phyloP scores from a whole-genome alignment of 352 stramenopile genomes.

The Discostella stelligera region DNA sequence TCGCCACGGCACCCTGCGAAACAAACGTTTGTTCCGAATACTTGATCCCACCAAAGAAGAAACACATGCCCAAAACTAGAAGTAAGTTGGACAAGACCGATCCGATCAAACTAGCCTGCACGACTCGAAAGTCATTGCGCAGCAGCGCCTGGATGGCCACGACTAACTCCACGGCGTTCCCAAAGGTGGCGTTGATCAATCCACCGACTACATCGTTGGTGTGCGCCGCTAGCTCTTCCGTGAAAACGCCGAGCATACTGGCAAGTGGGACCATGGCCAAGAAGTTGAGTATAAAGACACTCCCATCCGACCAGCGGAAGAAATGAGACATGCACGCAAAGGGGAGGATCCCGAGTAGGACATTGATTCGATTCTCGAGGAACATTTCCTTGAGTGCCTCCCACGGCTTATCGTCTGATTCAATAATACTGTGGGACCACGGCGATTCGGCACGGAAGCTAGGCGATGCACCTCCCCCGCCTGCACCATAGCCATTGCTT shows the following conservation, averaged over 20 bases:
- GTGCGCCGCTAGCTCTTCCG: slow-evolving; percentile 93
- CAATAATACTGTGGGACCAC: not conserved
- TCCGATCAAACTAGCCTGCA: slow-evolving; percentile 93
- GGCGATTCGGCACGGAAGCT: not conserved
- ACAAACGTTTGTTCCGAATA: slow-evolving; percentile 88
- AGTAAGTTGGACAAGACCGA: slow-evolving; percentile 96
- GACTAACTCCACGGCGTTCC: slow-evolving; percentile 96
- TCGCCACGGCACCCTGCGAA: slow-evolving; percentile 88
- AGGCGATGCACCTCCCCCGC: not conserved
- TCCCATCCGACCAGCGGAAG: slow-evolving; percentile 70
- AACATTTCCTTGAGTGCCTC: slow-evolving; percentile 67
- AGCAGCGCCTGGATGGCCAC: slow-evolving; percentile 93
- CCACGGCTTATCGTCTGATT: slow-evolving; percentile 3
- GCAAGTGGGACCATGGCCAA: slow-evolving; percentile 93
- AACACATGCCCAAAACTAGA: slow-evolving; percentile 95
- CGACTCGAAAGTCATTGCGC: slow-evolving; percentile 73
- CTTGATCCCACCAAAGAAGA: slow-evolving; percentile 90
- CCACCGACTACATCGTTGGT: slow-evolving; percentile 95
- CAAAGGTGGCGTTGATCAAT: slow-evolving; percentile 97
- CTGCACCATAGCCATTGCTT: not conserved
- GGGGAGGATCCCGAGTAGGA: slow-evolving; percentile 63
- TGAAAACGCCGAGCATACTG: slow-evolving; percentile 94
- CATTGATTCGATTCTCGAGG: slow-evolving; percentile 64
- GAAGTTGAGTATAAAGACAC: slow-evolving; percentile 95
- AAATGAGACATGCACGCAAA: slow-evolving; percentile 54